Base-by-base conservation (phyloP, 2,329 filamentous ascomycete genomes). In the Claviceps sp. region DNA sequence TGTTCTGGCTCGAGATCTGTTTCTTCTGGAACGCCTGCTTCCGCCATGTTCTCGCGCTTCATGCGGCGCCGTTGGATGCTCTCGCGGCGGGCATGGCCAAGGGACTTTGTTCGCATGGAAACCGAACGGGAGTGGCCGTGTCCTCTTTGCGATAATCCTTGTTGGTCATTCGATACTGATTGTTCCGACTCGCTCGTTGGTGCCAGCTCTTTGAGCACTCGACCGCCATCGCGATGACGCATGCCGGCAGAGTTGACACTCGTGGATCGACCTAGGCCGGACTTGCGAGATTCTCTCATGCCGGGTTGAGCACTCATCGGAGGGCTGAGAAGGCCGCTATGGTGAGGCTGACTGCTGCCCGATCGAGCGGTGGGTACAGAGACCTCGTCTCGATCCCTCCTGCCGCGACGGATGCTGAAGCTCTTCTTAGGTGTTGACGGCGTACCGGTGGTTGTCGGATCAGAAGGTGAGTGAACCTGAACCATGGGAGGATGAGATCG, bases 171-270 rank as follows among this genome's bases (percentile, higher is more conserved):
- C 40, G 76, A 62, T 40, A 77, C 78, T 2, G 85, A 87, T 57
- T 86, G 81, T 57, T 94, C 88, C 5, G 87, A 93, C 6, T 85
- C 87, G 63, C 86, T 91, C 0, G 86, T 88, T 7, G 78, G 74
- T 11, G 85, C 85, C 30, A 84, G 81, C 20, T 89, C 85, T 55
- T 81, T 81, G 38, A 70, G 65, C 18, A 73, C 67, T 47, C 73
- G 62, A 57, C 67, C 64, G 58, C 74, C 60, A n/a, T 64, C 62
- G 20, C 86, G 80, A 55, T 86, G 75, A 55, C 87, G 78, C 55
- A 88, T 82, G 56, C 95, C 89, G 30, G 85, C 88, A 2, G 88
- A 93, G 62, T 90, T 95, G 51, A 96, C 90, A 63, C 90, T 96
- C 8, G 91, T 89, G 6, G 89, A 95, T 56, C 91, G 80, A 38